A percentile compares a stretch with the other conserved stretches of the same genome.
Conservation (phyloP, 352 stramenopile genomes). For the Pilasporangium apinafurcum region DNA sequence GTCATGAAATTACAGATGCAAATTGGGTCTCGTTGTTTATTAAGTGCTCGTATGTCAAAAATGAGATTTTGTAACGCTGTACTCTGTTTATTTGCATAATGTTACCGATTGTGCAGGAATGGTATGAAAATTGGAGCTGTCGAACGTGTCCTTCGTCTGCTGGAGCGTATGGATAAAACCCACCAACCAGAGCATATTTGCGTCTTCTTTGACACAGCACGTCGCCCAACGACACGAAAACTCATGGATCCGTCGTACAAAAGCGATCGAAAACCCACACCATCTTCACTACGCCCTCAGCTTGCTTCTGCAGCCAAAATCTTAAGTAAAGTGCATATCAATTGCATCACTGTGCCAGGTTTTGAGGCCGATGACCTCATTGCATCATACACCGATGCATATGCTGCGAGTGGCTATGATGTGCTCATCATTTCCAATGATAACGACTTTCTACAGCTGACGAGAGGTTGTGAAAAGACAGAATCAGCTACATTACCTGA, state of each 20-base stretch:
- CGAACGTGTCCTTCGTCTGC: conserved; percentile 31
- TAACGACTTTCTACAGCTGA: conserved; percentile 67
- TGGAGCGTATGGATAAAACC: conserved; percentile 40
- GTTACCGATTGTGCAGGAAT: conserved; percentile 10
- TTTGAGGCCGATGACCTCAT: conserved; percentile 68
- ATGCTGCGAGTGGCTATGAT: conserved; percentile 28
- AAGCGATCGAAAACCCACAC: conserved; percentile 23
- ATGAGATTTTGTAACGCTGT: neutral
- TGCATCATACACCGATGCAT: conserved; percentile 48
- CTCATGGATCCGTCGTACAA: conserved; percentile 57
- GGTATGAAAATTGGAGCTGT: conserved; percentile 30
- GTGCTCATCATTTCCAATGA: conserved; percentile 67
- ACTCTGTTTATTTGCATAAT: too few species aligned
- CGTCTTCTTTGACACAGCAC: conserved; percentile 55
- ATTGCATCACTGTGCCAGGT: conserved; percentile 41
- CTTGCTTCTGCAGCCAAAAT: conserved; percentile 29
- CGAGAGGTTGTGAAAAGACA: conserved; percentile 7
- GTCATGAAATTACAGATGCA: neutral
- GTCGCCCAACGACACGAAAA: conserved; percentile 30
- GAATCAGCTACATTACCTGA: neutral
- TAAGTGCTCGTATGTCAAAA: neutral
- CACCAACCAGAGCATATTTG: conserved; percentile 42
- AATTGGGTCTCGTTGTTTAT: too few species aligned
- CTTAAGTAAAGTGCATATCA: conserved; percentile 20
- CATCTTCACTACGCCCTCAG: conserved; percentile 25